A percentile compares a stretch with the other conserved stretches of the same genome.
phyloP scores from a whole-genome alignment of 805 yeast species.

The Candida vartiovaarae region DNA sequence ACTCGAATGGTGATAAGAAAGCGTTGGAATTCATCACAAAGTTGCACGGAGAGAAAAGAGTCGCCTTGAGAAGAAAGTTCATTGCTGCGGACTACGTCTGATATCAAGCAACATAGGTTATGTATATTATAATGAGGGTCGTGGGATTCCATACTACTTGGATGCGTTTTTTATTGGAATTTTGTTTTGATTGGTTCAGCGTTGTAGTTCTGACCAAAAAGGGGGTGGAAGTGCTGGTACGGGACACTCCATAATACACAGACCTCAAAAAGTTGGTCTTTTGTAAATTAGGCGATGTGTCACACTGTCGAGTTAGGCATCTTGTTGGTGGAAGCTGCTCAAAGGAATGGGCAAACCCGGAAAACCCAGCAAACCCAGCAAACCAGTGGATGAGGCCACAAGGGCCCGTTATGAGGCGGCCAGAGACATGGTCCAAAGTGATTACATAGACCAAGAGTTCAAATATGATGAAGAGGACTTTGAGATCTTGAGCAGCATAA shows the following conservation, averaged over 20 bases:
- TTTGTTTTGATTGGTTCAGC: no score
- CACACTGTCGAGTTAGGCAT: no score
- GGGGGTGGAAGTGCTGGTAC: not conserved
- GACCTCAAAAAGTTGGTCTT: no score
- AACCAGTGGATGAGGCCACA: constrained; percentile 3
- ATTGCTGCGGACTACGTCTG: constrained; percentile 29
- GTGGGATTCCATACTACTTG: not conserved
- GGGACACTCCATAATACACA: not conserved
- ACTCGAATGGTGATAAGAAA: constrained; percentile 24
- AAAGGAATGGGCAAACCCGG: no score
- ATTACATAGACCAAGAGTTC: constrained; percentile 7
- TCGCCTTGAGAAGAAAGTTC: constrained; percentile 35
- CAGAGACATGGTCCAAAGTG: constrained; percentile 1
- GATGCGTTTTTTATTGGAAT: not conserved
- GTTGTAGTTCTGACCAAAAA: no score
- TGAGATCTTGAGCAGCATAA: constrained; percentile 59
- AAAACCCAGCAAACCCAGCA: not conserved
- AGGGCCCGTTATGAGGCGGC: constrained; percentile 5
- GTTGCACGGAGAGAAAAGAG: constrained; percentile 35
- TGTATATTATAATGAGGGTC: no score
- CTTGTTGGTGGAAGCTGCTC: no score
- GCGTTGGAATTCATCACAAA: constrained; percentile 27
- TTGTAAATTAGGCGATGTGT: no score
- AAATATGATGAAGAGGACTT: constrained; percentile 29
- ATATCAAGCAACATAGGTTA: not conserved